These are phyloP conservation scores for Jaapia argillacea DNA, from an alignment of 768 basidiomycete genomes.

Conservation along the genomic window DNA sequence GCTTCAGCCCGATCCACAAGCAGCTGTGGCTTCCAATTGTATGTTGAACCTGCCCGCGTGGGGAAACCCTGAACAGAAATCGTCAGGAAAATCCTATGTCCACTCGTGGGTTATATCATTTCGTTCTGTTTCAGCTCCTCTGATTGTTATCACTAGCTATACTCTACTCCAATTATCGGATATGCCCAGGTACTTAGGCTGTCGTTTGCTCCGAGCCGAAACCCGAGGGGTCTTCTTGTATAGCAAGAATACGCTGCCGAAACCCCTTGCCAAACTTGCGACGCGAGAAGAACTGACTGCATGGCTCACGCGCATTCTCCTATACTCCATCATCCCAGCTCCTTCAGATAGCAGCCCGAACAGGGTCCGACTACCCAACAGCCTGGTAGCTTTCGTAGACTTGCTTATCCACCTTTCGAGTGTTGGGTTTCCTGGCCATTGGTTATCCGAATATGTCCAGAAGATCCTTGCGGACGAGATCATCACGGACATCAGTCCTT, in stretches of 20 bases:
- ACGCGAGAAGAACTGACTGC: slow-evolving; percentile 18
- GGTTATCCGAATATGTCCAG: slow-evolving; percentile 22
- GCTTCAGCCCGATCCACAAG: slow-evolving; percentile 14
- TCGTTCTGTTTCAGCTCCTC: too few relatives aligned
- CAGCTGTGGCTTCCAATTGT: slow-evolving; percentile 19
- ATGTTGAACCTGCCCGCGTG: too few relatives aligned
- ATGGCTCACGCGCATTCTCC: slow-evolving; percentile 24
- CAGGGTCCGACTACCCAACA: slow-evolving; percentile 23
- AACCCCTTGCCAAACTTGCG: slow-evolving; percentile 12
- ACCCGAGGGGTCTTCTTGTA: too few relatives aligned
- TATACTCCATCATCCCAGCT: slow-evolving; percentile 19
- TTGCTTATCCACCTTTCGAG: slow-evolving; percentile 22
- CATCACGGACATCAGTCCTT: slow-evolving; percentile 9
- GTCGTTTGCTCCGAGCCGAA: slow-evolving; percentile 1
- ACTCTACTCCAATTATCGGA: slow-evolving; percentile 19
- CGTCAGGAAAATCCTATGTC: too few relatives aligned
- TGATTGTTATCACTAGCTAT: slow-evolving; percentile 19
- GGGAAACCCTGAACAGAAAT: too few relatives aligned
- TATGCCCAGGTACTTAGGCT: slow-evolving; percentile 12
- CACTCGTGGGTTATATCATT: too few relatives aligned
- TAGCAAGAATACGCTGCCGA: too few relatives aligned
- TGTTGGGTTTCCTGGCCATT: slow-evolving; percentile 26
- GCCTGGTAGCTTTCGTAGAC: slow-evolving; percentile 21
- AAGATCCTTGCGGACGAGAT: neutral
- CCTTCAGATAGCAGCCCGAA: slow-evolving; percentile 6